These are phyloP conservation scores for Aureobasidium pullulans DNA, from an alignment of 2,329 filamentous ascomycete genomes.

Conservation along the genomic window DNA sequence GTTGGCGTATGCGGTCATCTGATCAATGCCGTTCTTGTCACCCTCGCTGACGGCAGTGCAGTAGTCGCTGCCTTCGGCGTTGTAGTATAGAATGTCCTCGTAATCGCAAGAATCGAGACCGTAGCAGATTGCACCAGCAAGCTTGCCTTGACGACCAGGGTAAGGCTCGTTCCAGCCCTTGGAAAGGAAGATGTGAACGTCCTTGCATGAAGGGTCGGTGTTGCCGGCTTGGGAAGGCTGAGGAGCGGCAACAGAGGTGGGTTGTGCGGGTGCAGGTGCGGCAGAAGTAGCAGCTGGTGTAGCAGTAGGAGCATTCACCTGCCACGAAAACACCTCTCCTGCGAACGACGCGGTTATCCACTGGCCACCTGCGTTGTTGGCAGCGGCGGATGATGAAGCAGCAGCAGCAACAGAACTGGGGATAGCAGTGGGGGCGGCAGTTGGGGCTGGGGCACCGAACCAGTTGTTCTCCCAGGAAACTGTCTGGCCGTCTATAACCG, in stretches of 20 bases:
- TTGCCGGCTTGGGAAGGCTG: conserved; percentile 4
- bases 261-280: conserved; percentile 14
- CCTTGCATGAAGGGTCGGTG: conserved; percentile 18
- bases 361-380: neutral
- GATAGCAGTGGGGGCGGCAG: neutral
- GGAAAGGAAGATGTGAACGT: conserved; percentile 20
- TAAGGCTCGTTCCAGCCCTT: conserved; percentile 21
- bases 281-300: conserved; percentile 13
- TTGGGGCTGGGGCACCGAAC: neutral
- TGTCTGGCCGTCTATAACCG: neutral
- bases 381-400: neutral
- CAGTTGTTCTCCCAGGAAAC: conserved; percentile 12
- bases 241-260: neutral
- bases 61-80: conserved; percentile 25
- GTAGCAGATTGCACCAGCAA: conserved; percentile 19
- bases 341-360: neutral
- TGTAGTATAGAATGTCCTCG: conserved; percentile 18
- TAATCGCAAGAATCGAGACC: conserved; percentile 20
- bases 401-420: neutral
- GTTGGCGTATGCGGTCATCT: conserved; percentile 5
- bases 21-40: conserved; percentile 14
- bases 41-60: conserved; percentile 34
- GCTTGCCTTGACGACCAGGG: conserved; percentile 18
- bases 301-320: neutral
- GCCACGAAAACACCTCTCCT: neutral